Percentiles rank a stretch among this genome's conserved stretches.
Evolutionary conservation across 495 filamentous ascomycete genomes (phyloP).

Genomic region (Hapsidospora chrysogenum): DNA sequence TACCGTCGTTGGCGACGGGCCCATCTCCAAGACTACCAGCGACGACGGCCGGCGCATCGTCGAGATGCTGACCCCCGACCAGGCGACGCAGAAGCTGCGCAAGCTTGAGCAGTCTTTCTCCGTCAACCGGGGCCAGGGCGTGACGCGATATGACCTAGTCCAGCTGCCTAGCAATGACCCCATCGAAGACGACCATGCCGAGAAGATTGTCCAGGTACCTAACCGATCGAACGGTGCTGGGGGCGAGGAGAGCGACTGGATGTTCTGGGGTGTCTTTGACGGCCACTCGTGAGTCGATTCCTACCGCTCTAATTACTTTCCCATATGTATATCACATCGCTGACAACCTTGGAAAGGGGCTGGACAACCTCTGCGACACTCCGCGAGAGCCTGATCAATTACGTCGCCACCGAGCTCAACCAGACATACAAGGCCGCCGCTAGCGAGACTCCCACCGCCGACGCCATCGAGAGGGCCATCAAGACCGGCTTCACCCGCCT

Average conservation of each 20-base stretch:
- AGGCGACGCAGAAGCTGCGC: constrained; percentile 78
- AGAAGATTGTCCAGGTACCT: constrained; percentile 89
- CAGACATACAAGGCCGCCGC: constrained; percentile 69
- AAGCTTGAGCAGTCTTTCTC: constrained; percentile 81
- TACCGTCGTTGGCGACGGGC: constrained; percentile 61
- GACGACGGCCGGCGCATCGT: constrained; percentile 64
- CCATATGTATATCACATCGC: no score
- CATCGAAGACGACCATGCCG: constrained; percentile 94
- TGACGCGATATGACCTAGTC: constrained; percentile 89
- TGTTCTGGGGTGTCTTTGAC: constrained; percentile 99
- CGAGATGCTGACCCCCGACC: constrained; percentile 92
- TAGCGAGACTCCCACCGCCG: constrained; percentile 43
- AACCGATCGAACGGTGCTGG: constrained; percentile 9
- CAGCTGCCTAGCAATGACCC: constrained; percentile 93
- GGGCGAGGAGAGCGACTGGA: constrained; percentile 67
- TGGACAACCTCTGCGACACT: constrained; percentile 98
- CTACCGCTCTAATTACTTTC: no score
- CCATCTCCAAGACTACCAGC: constrained; percentile 73
- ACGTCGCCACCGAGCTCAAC: constrained; percentile 89
- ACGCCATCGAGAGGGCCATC: constrained; percentile 77
- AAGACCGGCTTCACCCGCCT: constrained; percentile 78
- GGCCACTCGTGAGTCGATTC: constrained; percentile 74
- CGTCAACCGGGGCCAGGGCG: constrained; percentile 77
- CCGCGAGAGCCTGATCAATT: constrained; percentile 76
- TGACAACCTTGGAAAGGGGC: constrained; percentile 36